Percentiles rank a stretch among this genome's conserved stretches.
Evolutionary conservation across 345 rosid genomes (phyloP).

Genomic region (Lumnitzera racemosa): DNA sequence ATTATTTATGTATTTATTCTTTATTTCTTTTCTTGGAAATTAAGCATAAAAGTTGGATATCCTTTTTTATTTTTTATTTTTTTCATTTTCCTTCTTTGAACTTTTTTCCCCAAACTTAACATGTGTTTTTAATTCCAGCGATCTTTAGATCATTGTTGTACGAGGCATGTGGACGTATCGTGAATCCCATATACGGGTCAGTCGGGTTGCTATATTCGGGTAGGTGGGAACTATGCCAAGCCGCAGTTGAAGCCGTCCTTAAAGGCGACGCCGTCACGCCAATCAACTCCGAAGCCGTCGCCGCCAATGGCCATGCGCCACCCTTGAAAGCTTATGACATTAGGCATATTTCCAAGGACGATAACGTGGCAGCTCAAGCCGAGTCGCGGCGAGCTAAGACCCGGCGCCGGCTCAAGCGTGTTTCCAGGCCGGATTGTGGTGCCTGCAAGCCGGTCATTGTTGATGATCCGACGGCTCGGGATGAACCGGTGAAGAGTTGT

Average conservation of each 20-base stretch:
- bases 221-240: constrained; percentile 91
- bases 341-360: constrained; percentile 83
- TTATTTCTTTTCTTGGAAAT: too few species aligned
- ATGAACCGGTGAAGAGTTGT: neutral
- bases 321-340: constrained; percentile 74
- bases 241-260: constrained; percentile 89
- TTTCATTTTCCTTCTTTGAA: neutral
- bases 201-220: constrained; percentile 92
- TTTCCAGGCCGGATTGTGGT: constrained; percentile 20
- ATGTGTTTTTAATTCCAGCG: constrained; percentile 28
- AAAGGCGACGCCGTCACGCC: constrained; percentile 78
- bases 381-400: constrained; percentile 32
- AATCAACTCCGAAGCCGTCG: constrained; percentile 62
- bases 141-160: constrained; percentile 89
- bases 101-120: neutral
- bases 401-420: constrained; percentile 45
- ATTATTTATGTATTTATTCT: constrained; percentile 15
- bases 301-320: constrained; percentile 56
- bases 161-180: constrained; percentile 96
- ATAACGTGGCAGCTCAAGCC: constrained; percentile 34
- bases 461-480: neutral
- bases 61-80: too few species aligned
- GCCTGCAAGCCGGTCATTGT: neutral
- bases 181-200: constrained; percentile 95
- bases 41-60: too few species aligned